A percentile compares a stretch with the other conserved stretches of the same genome.
These are phyloP conservation scores for Ormosia semicastrata DNA, from an alignment of 306 rosid species.

Conservation along the genomic window DNA sequence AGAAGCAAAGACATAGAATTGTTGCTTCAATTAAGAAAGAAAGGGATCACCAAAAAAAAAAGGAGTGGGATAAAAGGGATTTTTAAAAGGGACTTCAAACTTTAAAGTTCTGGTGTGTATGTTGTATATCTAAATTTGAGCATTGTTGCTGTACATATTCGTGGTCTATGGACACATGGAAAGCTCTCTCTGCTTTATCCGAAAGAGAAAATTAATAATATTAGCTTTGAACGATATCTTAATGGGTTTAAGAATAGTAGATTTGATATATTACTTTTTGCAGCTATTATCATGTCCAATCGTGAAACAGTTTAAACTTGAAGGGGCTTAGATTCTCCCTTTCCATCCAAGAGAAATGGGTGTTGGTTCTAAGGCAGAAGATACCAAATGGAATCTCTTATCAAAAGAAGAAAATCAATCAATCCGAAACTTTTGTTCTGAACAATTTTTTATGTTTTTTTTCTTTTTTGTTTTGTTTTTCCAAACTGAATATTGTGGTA, in stretches of 20 bases:
- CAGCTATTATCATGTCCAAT: too few species aligned
- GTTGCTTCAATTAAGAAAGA: constrained; percentile 24
- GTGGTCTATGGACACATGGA: not conserved
- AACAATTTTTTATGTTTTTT: not conserved
- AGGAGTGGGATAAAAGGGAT: not conserved
- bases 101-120: not conserved
- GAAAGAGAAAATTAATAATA: not conserved
- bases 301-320: not conserved
- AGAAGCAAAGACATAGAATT: not conserved
- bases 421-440: not conserved
- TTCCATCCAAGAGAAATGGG: not conserved
- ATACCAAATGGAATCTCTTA: not conserved
- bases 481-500: not conserved
- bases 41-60: not conserved
- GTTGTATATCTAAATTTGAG: not conserved
- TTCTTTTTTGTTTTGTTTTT: not conserved
- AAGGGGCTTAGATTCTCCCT: not conserved
- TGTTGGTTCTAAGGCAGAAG: not conserved
- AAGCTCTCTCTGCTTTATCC: not conserved
- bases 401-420: not conserved
- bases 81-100: not conserved
- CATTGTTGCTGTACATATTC: not conserved
- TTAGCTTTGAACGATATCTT: not conserved
- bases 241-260: not conserved
- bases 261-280: not conserved